These are phyloP conservation scores for Trichoderma cornu-damae DNA, from an alignment of 2,329 filamentous ascomycete species.

Conservation along the genomic window DNA sequence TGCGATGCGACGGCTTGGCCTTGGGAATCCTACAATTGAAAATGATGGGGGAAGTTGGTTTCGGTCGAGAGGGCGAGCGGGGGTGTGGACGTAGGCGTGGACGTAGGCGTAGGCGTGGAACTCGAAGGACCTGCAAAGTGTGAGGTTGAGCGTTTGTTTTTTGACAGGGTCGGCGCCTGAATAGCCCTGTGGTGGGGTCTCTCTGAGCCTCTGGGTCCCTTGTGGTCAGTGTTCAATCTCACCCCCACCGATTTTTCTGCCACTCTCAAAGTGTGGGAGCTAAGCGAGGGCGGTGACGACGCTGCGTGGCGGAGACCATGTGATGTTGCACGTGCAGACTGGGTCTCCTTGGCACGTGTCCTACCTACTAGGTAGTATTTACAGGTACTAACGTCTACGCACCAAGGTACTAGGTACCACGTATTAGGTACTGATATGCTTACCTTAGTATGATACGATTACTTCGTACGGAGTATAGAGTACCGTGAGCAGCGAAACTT, in stretches of 20 bases:
- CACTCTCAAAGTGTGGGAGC: conserved; percentile 35
- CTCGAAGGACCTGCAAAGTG: conserved; percentile 24
- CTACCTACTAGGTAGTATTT: too few relatives aligned
- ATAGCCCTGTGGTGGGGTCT: conserved; percentile 39
- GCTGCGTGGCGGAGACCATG: conserved; percentile 16
- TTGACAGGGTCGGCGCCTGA: conserved; percentile 31
- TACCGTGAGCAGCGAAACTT: too few relatives aligned
- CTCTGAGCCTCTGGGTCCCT: conserved; percentile 5
- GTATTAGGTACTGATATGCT: neutral
- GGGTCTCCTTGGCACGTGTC: too few relatives aligned
- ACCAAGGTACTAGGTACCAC: too few relatives aligned
- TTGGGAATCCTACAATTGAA: conserved; percentile 14
- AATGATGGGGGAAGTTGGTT: conserved; percentile 22
- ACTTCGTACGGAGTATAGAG: too few relatives aligned
- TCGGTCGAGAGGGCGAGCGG: conserved; percentile 21
- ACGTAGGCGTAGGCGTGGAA: conserved; percentile 23
- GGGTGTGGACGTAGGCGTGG: conserved; percentile 19
- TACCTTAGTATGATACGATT: neutral
- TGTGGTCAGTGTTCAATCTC: conserved; percentile 17
- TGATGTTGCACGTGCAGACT: conserved; percentile 24
- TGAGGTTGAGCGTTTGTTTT: conserved; percentile 29
- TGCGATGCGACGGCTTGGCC: neutral
- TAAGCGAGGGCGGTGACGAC: conserved; percentile 39
- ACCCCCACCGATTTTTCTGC: conserved; percentile 39
- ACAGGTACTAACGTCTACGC: too few relatives aligned